These are phyloP conservation scores for Trichoderma parareesei DNA, from an alignment of 495 filamentous ascomycete genomes.

Conservation along the genomic window DNA sequence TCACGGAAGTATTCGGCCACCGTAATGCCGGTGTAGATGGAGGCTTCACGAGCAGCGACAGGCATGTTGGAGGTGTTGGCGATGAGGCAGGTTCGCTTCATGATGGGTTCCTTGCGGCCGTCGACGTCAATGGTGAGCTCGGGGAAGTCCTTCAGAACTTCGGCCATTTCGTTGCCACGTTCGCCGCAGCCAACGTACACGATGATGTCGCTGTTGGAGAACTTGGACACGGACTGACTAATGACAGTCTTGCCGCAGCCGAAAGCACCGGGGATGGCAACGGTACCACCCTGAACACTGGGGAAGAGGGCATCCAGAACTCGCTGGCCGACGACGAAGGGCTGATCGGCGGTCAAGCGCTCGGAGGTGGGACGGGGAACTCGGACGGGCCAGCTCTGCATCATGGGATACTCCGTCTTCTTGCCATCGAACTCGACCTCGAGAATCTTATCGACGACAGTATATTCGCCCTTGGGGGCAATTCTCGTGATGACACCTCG, in stretches of 20 bases:
- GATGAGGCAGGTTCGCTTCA: slow-evolving; percentile 98
- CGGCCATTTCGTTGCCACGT: slow-evolving; percentile 98
- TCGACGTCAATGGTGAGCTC: slow-evolving; percentile 86
- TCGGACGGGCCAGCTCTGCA: slow-evolving; percentile 99
- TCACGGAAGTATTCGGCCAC: slow-evolving; percentile 98
- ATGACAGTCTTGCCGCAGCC: slow-evolving; percentile 99
- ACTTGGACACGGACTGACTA: slow-evolving; percentile 95
- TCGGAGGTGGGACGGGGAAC: slow-evolving; percentile 85
- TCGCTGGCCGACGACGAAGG: slow-evolving; percentile 92
- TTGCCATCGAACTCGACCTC: slow-evolving; percentile 96
- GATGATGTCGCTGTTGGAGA: slow-evolving; percentile 98
- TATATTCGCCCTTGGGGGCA: slow-evolving; percentile 82
- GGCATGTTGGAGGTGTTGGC: slow-evolving; percentile 99
- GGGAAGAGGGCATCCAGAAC: slow-evolving; percentile 98
- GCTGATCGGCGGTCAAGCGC: slow-evolving; percentile 77
- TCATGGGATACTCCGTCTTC: slow-evolving; percentile 88
- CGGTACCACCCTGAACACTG: slow-evolving; percentile 91
- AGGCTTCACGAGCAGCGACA: slow-evolving; percentile 95
- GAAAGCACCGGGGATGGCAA: slow-evolving; percentile 97
- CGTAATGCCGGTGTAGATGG: slow-evolving; percentile 98
- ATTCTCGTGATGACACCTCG: slow-evolving; percentile 87
- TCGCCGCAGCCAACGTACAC: slow-evolving; percentile 98
- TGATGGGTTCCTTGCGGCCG: slow-evolving; percentile 94
- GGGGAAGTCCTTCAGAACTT: slow-evolving; percentile 99
- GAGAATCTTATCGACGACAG: slow-evolving; percentile 86